Evolutionary conservation across 2,329 filamentous ascomycete genomes (phyloP), one percentile per base, ranked within the genome.

Genomic region (Lachnellula occidentalis): DNA sequence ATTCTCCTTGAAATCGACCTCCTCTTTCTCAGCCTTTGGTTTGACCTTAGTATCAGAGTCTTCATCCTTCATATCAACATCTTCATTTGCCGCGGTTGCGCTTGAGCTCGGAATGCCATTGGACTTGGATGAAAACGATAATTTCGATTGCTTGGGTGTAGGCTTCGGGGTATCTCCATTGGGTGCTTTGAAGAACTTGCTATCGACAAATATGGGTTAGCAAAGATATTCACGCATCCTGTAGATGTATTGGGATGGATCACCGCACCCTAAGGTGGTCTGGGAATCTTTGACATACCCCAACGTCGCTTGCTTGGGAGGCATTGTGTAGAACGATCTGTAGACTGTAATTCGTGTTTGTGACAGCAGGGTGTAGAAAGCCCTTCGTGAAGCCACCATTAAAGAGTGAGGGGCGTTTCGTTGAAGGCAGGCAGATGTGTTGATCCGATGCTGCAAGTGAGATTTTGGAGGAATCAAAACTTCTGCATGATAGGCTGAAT

Each of bases 221-320:
- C 47, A 55, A 24, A 48, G 5, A 54, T 15, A 8, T 21, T 17
- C 49, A 8, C 36, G 21, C 12, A 55, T 19, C 24, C 19, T 34
- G 43, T 34, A 45, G 7, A n/a, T 56, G 66, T 55, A 64, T 58
- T 34, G 11, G 7, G 41, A 53, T 21, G 7, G 41, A 53, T 21
- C 14, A 45, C 73, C 75, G 73, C 82, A 91, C 88, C 85, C 81
- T 71, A 92, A 74, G 64, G 85, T 90, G 68, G 79, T 82, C 76
- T 92, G 88, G 61, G 79, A 78, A 66, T 84, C 75, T 73, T 82
- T 86, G 59, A 92, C 90, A 75, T 94, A 95, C 91, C 89, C 89
- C 71, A 95, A 75, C 58, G 88, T 95, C 66, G 88, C 84, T 74
- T 95, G 90, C 48, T 67, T 68, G 21, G 68, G 64, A 61, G 67